phyloP scores from a whole-genome alignment of 768 basidiomycete genomes.

The Amanita muscaria region DNA sequence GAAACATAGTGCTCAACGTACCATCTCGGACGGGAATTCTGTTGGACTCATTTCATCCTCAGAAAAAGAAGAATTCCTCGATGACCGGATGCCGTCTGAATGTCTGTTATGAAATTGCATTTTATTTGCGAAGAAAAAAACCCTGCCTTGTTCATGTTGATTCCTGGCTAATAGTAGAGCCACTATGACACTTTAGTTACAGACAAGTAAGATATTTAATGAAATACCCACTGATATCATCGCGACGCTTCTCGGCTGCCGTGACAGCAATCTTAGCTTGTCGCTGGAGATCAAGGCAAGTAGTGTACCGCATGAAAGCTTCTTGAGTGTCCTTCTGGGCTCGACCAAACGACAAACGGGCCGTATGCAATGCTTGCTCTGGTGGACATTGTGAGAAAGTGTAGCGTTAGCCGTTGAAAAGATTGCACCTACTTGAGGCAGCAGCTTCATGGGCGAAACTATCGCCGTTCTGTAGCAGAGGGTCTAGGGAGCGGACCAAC shows the following conservation, averaged over 20 bases:
- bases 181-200: constrained; percentile 28
- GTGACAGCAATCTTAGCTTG: constrained; percentile 57
- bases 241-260: constrained; percentile 60
- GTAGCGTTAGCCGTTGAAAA: constrained; percentile 1
- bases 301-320: constrained; percentile 59
- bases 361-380: constrained; percentile 57
- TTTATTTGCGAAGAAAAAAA: background rate
- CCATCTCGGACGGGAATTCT: constrained; percentile 38
- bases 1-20: constrained; percentile 10
- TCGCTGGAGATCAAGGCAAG: constrained; percentile 57
- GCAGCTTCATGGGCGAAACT: constrained; percentile 50
- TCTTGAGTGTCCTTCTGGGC: constrained; percentile 69
- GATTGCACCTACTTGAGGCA: constrained; percentile 42
- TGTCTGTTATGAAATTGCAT: background rate
- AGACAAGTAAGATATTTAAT: constrained; percentile 8
- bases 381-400: constrained; percentile 15
- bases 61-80: constrained; percentile 45
- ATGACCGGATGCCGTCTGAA: constrained; percentile 26
- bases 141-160: constrained; percentile 23
- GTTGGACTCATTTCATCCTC: constrained; percentile 37
- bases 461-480: constrained; percentile 44
- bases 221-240: constrained; percentile 44
- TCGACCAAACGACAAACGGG: constrained; percentile 49
- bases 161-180: constrained; percentile 37
- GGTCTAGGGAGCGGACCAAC: constrained; percentile 38